phyloP scores from a whole-genome alignment of 108 stramenopile genomes.

The Mayamaea pseudoterrestris region DNA sequence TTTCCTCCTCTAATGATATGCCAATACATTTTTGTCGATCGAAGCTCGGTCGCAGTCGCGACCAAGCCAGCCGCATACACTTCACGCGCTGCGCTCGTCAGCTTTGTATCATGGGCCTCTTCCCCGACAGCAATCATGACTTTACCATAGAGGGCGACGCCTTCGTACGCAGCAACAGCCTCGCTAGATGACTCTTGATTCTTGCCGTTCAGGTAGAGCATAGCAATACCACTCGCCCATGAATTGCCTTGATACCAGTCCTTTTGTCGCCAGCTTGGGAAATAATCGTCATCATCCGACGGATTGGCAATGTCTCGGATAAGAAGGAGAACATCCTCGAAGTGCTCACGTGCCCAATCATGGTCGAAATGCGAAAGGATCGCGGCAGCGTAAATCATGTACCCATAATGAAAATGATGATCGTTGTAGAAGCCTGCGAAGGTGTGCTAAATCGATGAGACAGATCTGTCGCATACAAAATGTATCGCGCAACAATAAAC shows the following conservation, averaged over 20 bases:
- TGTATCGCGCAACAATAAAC: not conserved
- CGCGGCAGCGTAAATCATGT: slow-evolving; percentile 86
- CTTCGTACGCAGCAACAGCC: slow-evolving; percentile 86
- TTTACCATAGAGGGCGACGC: slow-evolving; percentile 73
- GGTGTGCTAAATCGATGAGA: not conserved
- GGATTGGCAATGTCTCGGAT: slow-evolving; percentile 88
- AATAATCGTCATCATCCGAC: slow-evolving; percentile 54
- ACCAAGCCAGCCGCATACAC: slow-evolving; percentile 56
- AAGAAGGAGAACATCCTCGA: slow-evolving; percentile 62
- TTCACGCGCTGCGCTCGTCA: slow-evolving; percentile 21
- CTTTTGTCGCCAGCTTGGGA: slow-evolving; percentile 77
- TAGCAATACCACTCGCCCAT: slow-evolving; percentile 77
- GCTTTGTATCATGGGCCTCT: slow-evolving; percentile 21
- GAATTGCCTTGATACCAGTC: slow-evolving; percentile 69
- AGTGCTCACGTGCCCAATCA: slow-evolving; percentile 61
- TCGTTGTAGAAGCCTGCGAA: slow-evolving; percentile 71
- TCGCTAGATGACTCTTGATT: slow-evolving; percentile 89
- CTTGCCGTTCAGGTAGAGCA: slow-evolving; percentile 60
- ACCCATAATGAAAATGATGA: slow-evolving; percentile 88
- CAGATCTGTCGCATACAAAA: not conserved
- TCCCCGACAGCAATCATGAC: slow-evolving; percentile 28
- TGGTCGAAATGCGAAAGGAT: slow-evolving; percentile 59
- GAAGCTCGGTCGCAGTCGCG: slow-evolving; percentile 64
- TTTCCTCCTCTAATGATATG: slow-evolving; percentile 43
- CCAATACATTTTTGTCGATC: slow-evolving; percentile 75